Evolutionary conservation across 2,329 filamentous ascomycete genomes (phyloP), one percentile per base, ranked within the genome.

Genomic region (Ophiosphaerella korrae): DNA sequence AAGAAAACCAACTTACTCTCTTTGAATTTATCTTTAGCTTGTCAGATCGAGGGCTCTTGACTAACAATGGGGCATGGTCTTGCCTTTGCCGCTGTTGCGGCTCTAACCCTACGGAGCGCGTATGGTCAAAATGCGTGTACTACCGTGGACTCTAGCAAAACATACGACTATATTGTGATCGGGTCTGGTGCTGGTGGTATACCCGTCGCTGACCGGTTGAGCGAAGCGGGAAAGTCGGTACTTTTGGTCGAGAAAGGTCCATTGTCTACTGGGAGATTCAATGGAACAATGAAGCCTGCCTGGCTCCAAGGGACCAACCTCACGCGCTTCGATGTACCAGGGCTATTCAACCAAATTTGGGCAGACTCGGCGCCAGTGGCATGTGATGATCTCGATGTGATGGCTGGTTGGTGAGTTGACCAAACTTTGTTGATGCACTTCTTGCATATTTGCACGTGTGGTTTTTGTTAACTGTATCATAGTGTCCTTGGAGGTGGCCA

Each of bases 241-340:
- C 73, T 88, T 12, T 78, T 89, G 7, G 60, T 77, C 35, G 75
- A 77, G 50, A 68, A 67, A 48, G 74, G 74, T 5, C 72, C 71
- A 21, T 67, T 67, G 21, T 87, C 84, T 7, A 84, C 85, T 3
- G 84, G 81, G 16, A 76, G 81, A 60, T 88, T 84, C 78, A 82
- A 84, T 40, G 84, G 85, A 24, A 81, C 74, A 21, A 77, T 85
- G 71, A 80, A 79, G 52, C 81, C 84, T 0, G 63, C 74, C 2
- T 89, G 87, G 87, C 77, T 85, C 13, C 69, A 79, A 41, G 80
- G 79, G n/a, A 83, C 81, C 5, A 83, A 84, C 44, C 67, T 88
- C 40, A 88, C 86, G 2, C 84, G 86, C 40, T 88, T 89, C 59
- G 87, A 89, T 64, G 83, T 88, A 2, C 86, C 86, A 0, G 84